These are phyloP conservation scores for Phytopythium aichiense DNA, from an alignment of 352 stramenopile species.

Conservation along the genomic window DNA sequence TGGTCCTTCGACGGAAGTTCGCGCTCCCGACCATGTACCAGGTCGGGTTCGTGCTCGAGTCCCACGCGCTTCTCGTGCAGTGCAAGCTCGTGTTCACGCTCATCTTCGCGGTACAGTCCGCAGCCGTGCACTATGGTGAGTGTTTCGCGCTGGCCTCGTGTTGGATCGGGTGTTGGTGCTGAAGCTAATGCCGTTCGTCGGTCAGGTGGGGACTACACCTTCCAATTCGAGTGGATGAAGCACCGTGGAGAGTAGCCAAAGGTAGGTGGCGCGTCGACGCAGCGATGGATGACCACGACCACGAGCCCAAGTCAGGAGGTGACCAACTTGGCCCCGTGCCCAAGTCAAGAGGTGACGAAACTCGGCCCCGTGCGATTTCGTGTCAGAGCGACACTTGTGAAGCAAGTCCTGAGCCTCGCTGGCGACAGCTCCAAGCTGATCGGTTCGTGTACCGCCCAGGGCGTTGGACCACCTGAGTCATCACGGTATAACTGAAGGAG, in stretches of 20 bases:
- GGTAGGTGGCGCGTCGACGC: not conserved
- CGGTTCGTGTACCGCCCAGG: too few relatives aligned
- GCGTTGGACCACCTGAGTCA: too few relatives aligned
- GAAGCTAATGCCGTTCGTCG: not conserved
- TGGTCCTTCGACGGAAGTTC: conserved; percentile 21
- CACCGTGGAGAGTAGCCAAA: not conserved
- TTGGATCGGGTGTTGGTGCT: not conserved
- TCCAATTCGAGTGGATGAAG: conserved; percentile 3
- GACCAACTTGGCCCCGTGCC: too few relatives aligned
- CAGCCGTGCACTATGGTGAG: conserved; percentile 2
- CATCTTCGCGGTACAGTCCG: conserved; percentile 7
- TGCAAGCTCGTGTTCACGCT: conserved; percentile 24
- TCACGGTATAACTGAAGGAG: too few relatives aligned
- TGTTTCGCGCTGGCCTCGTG: not conserved
- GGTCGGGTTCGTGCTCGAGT: conserved; percentile 50
- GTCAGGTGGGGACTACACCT: conserved; percentile 6
- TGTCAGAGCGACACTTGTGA: too few relatives aligned
- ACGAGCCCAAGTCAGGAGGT: too few relatives aligned
- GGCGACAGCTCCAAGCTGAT: too few relatives aligned
- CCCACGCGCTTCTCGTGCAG: conserved; percentile 26
- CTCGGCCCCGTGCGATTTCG: too few relatives aligned
- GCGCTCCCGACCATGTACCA: conserved; percentile 29
- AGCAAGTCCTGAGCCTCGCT: too few relatives aligned
- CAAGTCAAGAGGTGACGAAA: too few relatives aligned
- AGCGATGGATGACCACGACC: too few relatives aligned